Evolutionary conservation across 108 stramenopile species (phyloP).

Genomic region (Tribonema minus): DNA sequence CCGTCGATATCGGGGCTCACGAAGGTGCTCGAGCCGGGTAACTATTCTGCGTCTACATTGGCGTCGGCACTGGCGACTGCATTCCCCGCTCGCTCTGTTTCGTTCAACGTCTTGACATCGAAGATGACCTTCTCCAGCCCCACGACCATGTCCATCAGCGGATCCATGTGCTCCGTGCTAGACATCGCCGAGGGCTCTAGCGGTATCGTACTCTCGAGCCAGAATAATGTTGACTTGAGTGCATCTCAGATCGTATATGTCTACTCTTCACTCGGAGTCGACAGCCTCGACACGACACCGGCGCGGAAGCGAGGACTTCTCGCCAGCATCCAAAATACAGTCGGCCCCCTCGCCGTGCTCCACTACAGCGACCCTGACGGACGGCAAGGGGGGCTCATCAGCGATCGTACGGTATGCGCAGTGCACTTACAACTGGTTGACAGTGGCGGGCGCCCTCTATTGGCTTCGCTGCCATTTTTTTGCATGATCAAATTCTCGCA

Average conservation of each 20-base stretch:
- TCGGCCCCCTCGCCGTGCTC: no score
- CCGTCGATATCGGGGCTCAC: background rate
- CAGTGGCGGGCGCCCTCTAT: no score
- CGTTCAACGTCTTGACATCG: background rate
- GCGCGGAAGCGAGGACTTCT: no score
- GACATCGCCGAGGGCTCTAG: background rate
- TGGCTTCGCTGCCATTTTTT: no score
- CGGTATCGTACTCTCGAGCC: background rate
- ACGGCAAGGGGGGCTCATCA: no score
- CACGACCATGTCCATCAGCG: background rate
- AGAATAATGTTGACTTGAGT: background rate
- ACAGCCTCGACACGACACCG: no score
- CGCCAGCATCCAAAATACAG: no score
- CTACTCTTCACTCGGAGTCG: no score
- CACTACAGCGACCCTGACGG: no score
- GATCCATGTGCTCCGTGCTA: background rate
- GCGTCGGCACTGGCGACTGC: background rate
- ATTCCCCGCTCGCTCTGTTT: background rate
- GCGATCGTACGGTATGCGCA: no score
- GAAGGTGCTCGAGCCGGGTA: background rate
- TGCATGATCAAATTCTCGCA: no score
- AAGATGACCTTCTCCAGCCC: background rate
- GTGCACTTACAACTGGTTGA: no score
- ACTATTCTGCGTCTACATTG: background rate
- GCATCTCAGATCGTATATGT: background rate